Evolutionary conservation across 345 rosid species (phyloP).

Genomic region (Syzygium aromaticum): DNA sequence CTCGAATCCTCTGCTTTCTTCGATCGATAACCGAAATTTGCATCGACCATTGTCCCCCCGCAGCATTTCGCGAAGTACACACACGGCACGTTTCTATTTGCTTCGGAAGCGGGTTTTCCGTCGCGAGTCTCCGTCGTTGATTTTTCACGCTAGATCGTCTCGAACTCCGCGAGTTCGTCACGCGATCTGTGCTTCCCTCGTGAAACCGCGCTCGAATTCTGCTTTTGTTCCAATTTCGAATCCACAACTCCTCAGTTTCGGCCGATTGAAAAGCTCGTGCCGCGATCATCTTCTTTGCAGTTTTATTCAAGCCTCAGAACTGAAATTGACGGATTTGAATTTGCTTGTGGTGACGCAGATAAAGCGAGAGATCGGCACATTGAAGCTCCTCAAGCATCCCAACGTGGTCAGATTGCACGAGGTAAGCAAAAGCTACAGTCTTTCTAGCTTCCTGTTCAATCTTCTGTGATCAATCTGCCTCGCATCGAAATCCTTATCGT

Average conservation of each 20-base stretch:
- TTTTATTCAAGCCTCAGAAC: background rate
- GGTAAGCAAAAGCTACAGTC: conserved; percentile 20
- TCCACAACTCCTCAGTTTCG: background rate
- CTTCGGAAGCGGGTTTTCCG: background rate
- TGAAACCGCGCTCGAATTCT: background rate
- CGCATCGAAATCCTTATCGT: background rate
- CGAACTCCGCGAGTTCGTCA: background rate
- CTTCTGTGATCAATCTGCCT: background rate
- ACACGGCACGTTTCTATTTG: background rate
- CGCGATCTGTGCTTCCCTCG: background rate
- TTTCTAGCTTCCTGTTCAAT: background rate
- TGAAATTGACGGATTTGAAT: background rate
- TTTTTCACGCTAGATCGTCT: background rate
- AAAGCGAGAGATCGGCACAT: conserved; percentile 78
- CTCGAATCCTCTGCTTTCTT: background rate
- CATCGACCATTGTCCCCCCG: background rate
- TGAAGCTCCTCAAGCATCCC: conserved; percentile 86
- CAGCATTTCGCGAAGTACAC: background rate
- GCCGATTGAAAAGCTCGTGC: background rate
- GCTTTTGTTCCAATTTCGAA: background rate
- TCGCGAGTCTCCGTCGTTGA: background rate
- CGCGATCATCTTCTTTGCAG: background rate
- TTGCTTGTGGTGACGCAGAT: conserved; percentile 32
- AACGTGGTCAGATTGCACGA: conserved; percentile 80
- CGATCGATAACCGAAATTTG: background rate